Evolutionary conservation across 768 basidiomycete genomes (phyloP), one percentile per base, ranked within the genome.

Genomic region (Podaxis sp.): DNA sequence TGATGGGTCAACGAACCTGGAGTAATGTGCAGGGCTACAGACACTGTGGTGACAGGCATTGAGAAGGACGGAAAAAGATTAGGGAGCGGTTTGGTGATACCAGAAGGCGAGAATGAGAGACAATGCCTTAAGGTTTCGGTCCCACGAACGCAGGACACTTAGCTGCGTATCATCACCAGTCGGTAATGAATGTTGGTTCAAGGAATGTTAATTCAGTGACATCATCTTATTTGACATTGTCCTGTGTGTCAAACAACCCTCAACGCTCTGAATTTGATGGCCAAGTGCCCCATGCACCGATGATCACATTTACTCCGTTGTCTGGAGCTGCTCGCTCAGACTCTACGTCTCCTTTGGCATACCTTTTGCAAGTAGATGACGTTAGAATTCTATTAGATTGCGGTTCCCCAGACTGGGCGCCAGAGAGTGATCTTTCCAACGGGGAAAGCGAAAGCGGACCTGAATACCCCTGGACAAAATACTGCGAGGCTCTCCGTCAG

Each of bases 251-350:
- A 59, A 59, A 59, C 40, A 52, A 36, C 25, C 25, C 25, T 59
- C 44, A 28, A 25, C 40, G 51, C 58, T 58, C 46, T 25, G 13
- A 42, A 25, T 50, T 32, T 4, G 28, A 47, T 57, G 59, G 54
- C 62, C 4, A 62, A 61, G 66, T 64, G 63, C 57, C 56, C 64
- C 62, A 54, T 50, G 40, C 60, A 58, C 66, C 61, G 38, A 96
- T 97, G 94, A 95, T 98, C 78, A 95, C 93, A 27, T 93, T 98
- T 72, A 95, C 90, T 7, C 91, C 96, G 1, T 78, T 98, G 48
- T 89, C 93, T 38, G 93, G 93, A 25, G 86, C 91, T 38, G 92
- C 93, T 55, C 84, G 84, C 64, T 85, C 87, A 1, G 76, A 81
- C 6, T 76, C 79, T 61, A 81, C 83, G 6, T 81, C 79, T 5